Conservation (phyloP, 441 rosid species). For the Oxalis stricta region DNA sequence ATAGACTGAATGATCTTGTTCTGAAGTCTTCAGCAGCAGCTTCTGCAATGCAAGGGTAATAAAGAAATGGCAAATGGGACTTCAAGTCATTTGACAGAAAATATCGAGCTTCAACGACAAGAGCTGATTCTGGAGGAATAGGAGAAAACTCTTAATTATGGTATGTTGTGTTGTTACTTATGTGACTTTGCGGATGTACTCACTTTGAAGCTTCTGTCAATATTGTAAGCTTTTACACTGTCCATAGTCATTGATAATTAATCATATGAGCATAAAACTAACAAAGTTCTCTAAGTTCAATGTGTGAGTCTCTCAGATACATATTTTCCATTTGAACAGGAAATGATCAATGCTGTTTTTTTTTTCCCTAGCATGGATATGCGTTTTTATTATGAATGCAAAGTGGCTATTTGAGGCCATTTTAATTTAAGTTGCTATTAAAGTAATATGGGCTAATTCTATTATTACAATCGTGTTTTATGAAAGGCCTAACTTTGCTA, state of each 20-base stretch:
- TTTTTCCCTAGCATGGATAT: no score
- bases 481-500: no score
- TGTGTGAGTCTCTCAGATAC: no score
- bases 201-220: not conserved
- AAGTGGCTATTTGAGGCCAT: no score
- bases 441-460: no score
- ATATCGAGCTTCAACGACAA: constrained; percentile 35
- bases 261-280: not conserved
- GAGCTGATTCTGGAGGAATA: constrained; percentile 39
- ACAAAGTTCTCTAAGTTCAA: no score
- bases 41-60: constrained; percentile 38
- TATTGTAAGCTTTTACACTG: not conserved
- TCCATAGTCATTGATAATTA: not conserved
- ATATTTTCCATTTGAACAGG: no score
- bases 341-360: no score
- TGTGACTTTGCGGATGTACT: not conserved
- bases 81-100: constrained; percentile 20
- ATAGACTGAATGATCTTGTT: constrained; percentile 54
- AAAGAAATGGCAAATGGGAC: constrained; percentile 25
- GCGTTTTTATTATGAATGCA: no score
- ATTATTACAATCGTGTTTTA: no score
- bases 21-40: constrained; percentile 42
- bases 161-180: constrained; percentile 11
- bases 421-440: no score
- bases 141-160: constrained; percentile 3